Evolutionary conservation across 345 rosid genomes (phyloP), one percentile per base, ranked within the genome.

Genomic region (Syzygium aromaticum): DNA sequence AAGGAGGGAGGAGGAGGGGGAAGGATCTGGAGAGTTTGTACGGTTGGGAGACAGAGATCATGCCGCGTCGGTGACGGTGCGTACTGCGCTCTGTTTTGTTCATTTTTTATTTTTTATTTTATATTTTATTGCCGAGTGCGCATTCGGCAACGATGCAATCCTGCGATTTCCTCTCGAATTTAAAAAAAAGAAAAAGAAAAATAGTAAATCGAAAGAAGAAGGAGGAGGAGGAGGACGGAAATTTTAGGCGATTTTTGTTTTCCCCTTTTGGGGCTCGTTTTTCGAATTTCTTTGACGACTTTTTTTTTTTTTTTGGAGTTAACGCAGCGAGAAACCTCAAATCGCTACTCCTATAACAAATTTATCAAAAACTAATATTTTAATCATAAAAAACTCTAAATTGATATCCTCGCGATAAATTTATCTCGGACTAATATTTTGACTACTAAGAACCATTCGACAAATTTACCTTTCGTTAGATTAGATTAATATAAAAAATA

Each of bases 181-280:
- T 52, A 1, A 0, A 4, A 11, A 63, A 63, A 14, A n/a, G 5
- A 4, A 63, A 6, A 15, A 15, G 1, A 15, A 14, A 0, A 28
- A 28, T 0, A 64, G 8, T n/a, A 12, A 63, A 27, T 25, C 4
- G 27, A 59, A 2, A 28, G 19, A 64, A 30, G 30, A 64, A 40
- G 43, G 46, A 43, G 5, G 7, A 43, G 7, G 1, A 33, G 3
- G 38, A 33, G 38, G 46, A 64, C 43, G 0, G 43, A 64, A 63
- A 63, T 3, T 64, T 15, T 15, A 4, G 40, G 40, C 30, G 33
- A 2, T 30, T 64, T 64, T 28, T 28, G 8, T 64, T 63, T 63
- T n/a, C 17, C 5, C 73, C 4, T 30, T 4, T 8, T 28, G 38
- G 4, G 73, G 28, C 63, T 57, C n/a, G 25, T 57, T 23, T 56